Percentiles rank a stretch among this genome's conserved stretches.
phyloP scores from a whole-genome alignment of 805 yeast genomes.

The Yamadazyma akitaensis region DNA sequence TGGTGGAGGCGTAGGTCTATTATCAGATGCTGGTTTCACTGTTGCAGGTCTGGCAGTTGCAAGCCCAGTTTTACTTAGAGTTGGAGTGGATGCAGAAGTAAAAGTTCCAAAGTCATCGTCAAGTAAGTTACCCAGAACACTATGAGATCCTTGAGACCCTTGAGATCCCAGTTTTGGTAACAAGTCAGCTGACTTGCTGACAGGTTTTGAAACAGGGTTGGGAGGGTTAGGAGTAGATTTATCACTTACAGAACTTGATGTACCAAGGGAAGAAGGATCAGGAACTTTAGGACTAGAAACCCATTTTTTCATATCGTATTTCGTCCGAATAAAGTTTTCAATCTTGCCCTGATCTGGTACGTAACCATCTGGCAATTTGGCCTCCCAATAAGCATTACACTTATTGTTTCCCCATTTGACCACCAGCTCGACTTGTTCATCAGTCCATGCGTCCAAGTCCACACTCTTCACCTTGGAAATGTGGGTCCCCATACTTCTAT shows the following conservation, averaged over 20 bases:
- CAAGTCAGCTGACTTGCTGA: slow-evolving; percentile 3
- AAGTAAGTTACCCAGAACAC: slow-evolving; percentile 18
- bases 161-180: background rate
- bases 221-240: background rate
- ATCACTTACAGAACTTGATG: background rate
- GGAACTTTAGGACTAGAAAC: slow-evolving; percentile 53
- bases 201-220: slow-evolving; percentile 1
- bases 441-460: slow-evolving; percentile 95
- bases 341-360: slow-evolving; percentile 81
- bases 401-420: slow-evolving; percentile 80
- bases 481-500: slow-evolving; percentile 93
- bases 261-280: slow-evolving; percentile 43
- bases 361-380: slow-evolving; percentile 63
- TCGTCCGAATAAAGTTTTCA: slow-evolving; percentile 86
- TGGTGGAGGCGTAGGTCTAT: background rate
- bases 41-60: background rate
- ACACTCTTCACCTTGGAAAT: slow-evolving; percentile 90
- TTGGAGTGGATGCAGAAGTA: slow-evolving; percentile 20
- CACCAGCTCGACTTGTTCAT: slow-evolving; percentile 81
- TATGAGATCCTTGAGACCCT: background rate
- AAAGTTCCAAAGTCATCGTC: slow-evolving; percentile 45
- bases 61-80: background rate
- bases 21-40: background rate
- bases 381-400: slow-evolving; percentile 86
- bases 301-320: slow-evolving; percentile 92